These are phyloP conservation scores for Cucumis melo DNA, from an alignment of 306 rosid species.

Conservation along the genomic window DNA sequence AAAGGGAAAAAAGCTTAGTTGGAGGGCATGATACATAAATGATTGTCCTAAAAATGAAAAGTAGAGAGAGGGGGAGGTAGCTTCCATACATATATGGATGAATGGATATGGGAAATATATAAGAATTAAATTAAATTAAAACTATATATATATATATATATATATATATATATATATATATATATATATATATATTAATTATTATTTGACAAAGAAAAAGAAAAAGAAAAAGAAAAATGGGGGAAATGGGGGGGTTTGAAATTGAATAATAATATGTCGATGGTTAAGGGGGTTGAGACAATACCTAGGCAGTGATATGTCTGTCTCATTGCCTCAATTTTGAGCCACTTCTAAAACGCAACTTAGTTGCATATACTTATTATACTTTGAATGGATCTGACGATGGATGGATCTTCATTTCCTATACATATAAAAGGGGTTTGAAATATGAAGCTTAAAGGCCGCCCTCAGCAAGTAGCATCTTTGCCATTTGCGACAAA, in stretches of 20 bases:
- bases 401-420: too few relatives aligned
- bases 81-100: not conserved
- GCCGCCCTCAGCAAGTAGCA: conserved; percentile 1
- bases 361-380: not conserved
- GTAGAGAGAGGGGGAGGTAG: not conserved
- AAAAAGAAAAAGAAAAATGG: too few relatives aligned
- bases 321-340: not conserved
- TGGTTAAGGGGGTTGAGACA: not conserved
- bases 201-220: too few relatives aligned
- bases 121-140: not conserved
- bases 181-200: too few relatives aligned
- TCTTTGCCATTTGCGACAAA: conserved; percentile 7
- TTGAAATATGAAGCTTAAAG: conserved; percentile 7
- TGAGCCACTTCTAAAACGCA: not conserved
- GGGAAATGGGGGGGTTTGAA: too few relatives aligned
- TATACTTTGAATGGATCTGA: too few relatives aligned
- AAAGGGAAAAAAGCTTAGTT: conserved; percentile 13
- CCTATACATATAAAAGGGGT: too few relatives aligned
- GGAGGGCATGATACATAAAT: conserved; percentile 28
- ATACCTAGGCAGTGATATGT: not conserved
- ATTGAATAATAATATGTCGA: not conserved
- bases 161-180: too few relatives aligned
- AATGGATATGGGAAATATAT: not conserved
- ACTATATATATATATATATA: too few relatives aligned
- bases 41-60: conserved; percentile 20